Conservation (phyloP, 805 yeast species). For the Saturnispora diversa region DNA sequence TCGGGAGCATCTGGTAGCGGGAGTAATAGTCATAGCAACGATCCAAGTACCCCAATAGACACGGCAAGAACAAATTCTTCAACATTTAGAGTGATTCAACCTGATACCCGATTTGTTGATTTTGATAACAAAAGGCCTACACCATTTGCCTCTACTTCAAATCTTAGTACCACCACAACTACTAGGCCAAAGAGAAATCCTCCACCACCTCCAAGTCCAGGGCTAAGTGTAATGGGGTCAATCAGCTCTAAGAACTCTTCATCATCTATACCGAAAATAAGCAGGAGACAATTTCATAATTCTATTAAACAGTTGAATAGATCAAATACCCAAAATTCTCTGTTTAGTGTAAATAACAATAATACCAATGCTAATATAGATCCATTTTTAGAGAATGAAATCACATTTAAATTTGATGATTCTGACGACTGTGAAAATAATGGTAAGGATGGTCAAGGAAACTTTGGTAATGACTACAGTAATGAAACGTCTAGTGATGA, state of each 20-base stretch:
- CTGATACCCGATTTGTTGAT: slow-evolving; percentile 65
- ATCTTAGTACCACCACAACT: slow-evolving; percentile 51
- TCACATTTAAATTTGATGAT: slow-evolving; percentile 48
- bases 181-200: slow-evolving; percentile 26
- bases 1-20: no score
- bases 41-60: slow-evolving; percentile 2
- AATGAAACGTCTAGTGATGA: slow-evolving; percentile 17
- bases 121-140: slow-evolving; percentile 73
- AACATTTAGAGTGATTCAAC: slow-evolving; percentile 59
- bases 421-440: neutral
- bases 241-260: slow-evolving; percentile 5
- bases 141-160: slow-evolving; percentile 54
- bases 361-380: slow-evolving; percentile 27
- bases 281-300: slow-evolving; percentile 4
- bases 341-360: slow-evolving; percentile 12
- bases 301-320: slow-evolving; percentile 11
- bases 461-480: neutral
- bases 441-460: neutral
- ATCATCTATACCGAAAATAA: neutral
- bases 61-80: neutral
- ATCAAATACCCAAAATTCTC: slow-evolving; percentile 13
- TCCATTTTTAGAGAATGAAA: slow-evolving; percentile 60
- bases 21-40: no score
- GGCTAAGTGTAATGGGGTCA: neutral
- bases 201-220: slow-evolving; percentile 16